These are phyloP conservation scores for Phytophthora palmivora DNA, from an alignment of 352 stramenopile genomes.

Conservation along the genomic window DNA sequence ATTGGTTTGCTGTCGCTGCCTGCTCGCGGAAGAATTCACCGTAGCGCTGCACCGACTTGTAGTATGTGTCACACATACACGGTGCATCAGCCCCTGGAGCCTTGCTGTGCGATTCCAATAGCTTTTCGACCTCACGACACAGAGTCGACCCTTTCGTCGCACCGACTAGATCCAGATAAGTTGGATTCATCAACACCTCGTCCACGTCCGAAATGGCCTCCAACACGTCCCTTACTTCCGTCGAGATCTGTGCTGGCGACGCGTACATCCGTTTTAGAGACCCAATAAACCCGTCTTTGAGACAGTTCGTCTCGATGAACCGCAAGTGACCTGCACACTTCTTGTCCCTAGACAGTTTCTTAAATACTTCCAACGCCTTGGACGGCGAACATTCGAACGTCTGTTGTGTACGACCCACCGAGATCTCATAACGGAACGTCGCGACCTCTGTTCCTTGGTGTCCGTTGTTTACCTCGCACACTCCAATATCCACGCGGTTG, in stretches of 20 bases:
- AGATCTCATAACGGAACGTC: slow-evolving; percentile 75
- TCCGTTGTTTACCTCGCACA: slow-evolving; percentile 37
- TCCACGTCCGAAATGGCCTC: slow-evolving; percentile 82
- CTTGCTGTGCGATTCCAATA: slow-evolving; percentile 59
- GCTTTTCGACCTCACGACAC: slow-evolving; percentile 62
- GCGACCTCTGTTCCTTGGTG: slow-evolving; percentile 11
- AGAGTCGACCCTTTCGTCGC: slow-evolving; percentile 59
- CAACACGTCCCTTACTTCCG: slow-evolving; percentile 74
- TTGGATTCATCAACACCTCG: slow-evolving; percentile 59
- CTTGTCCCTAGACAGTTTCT: slow-evolving; percentile 56
- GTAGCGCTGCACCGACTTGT: slow-evolving; percentile 73
- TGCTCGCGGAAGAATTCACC: slow-evolving; percentile 71
- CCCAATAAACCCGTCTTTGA: slow-evolving; percentile 61
- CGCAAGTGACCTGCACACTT: slow-evolving; percentile 58
- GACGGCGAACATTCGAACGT: slow-evolving; percentile 74
- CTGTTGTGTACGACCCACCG: slow-evolving; percentile 55
- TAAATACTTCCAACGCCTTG: slow-evolving; percentile 65
- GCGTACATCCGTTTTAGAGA: slow-evolving; percentile 74
- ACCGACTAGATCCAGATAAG: slow-evolving; percentile 68
- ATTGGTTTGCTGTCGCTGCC: slow-evolving; percentile 38
- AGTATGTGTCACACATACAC: slow-evolving; percentile 80
- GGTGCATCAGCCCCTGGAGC: slow-evolving; percentile 37
- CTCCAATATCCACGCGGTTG: slow-evolving; percentile 63
- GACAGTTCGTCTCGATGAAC: slow-evolving; percentile 78
- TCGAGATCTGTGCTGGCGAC: slow-evolving; percentile 60